Evolutionary conservation across 2,329 filamentous ascomycete species (phyloP).

Genomic region (Coniochaeta sp.): DNA sequence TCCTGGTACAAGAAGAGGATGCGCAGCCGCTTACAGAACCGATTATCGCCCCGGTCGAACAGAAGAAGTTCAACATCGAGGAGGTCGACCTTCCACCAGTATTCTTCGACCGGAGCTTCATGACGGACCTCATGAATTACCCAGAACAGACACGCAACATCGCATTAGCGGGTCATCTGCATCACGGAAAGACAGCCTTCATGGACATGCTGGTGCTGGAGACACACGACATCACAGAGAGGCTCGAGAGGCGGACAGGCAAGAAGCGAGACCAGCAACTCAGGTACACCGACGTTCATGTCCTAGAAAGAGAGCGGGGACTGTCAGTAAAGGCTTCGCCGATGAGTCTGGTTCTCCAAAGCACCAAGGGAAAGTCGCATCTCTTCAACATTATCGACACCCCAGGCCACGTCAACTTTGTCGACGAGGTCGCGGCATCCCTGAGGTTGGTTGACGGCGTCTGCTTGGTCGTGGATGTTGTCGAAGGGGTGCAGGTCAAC

Average conservation of each 20-base stretch:
- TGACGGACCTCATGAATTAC: conserved; percentile 94
- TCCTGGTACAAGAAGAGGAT: conserved; percentile 94
- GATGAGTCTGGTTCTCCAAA: conserved; percentile 87
- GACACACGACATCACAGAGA: conserved; percentile 79
- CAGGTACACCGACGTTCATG: conserved; percentile 87
- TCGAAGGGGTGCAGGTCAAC: conserved; percentile 98
- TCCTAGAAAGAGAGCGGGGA: conserved; percentile 82
- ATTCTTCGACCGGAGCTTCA: conserved; percentile 80
- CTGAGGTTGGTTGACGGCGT: conserved; percentile 85
- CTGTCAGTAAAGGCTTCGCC: conserved; percentile 88
- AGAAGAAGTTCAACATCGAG: conserved; percentile 94
- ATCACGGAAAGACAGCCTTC: conserved; percentile 96
- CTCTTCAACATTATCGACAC: conserved; percentile 93
- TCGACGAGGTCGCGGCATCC: conserved; percentile 88
- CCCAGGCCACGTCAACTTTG: conserved; percentile 96
- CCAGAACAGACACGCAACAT: conserved; percentile 92
- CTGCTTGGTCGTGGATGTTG: conserved; percentile 88
- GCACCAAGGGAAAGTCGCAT: conserved; percentile 88
- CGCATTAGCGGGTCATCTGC: conserved; percentile 83
- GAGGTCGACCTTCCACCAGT: conserved; percentile 87
- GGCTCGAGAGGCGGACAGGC: conserved; percentile 73
- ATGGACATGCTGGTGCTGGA: conserved; percentile 98
- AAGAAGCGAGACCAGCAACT: conserved; percentile 82
- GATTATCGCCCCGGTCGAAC: conserved; percentile 85
- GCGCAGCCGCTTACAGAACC: conserved; percentile 86